These are phyloP conservation scores for Porodaedalea pini DNA, from an alignment of 1,284 basidiomycete species.

Conservation along the genomic window DNA sequence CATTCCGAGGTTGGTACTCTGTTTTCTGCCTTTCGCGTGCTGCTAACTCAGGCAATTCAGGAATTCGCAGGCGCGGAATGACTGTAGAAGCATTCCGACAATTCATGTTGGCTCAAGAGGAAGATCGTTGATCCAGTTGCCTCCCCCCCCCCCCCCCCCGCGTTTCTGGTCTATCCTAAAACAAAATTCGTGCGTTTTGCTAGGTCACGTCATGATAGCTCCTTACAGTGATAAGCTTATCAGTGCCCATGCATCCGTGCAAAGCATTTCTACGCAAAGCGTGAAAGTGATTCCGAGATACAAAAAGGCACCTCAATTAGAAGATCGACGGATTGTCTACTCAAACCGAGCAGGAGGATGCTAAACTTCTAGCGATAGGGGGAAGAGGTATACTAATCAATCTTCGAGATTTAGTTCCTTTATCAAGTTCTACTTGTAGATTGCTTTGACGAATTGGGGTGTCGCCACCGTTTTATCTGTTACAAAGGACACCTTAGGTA, in stretches of 20 bases:
- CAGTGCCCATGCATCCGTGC: slow-evolving; percentile 60
- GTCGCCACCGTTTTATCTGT: slow-evolving; percentile 87
- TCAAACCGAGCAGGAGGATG: slow-evolving; percentile 96
- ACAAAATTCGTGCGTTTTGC: slow-evolving; percentile 22
- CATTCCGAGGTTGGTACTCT: slow-evolving; percentile 80
- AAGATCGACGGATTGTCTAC: no score
- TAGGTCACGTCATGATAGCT: not conserved
- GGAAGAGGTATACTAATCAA: slow-evolving; percentile 47
- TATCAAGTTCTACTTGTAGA: slow-evolving; percentile 37
- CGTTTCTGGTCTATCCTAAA: slow-evolving; percentile 58
- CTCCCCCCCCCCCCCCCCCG: slow-evolving; percentile 82
- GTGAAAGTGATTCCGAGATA: slow-evolving; percentile 92
- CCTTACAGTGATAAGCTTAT: slow-evolving; percentile 68
- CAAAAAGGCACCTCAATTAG: slow-evolving; percentile 82
- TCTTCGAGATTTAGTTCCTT: not conserved
- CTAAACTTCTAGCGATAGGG: slow-evolving; percentile 84
- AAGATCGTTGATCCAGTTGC: slow-evolving; percentile 89
- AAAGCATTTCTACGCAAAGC: slow-evolving; percentile 85
- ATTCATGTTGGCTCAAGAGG: slow-evolving; percentile 96
- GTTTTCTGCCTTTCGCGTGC: no score
- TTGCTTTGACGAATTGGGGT: slow-evolving; percentile 99
- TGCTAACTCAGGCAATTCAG: no score
- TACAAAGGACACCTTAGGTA: slow-evolving; percentile 56
- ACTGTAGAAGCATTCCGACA: slow-evolving; percentile 95
- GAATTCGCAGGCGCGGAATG: slow-evolving; percentile 92